Evolutionary conservation across 345 rosid genomes (phyloP).

Genomic region (Cardiospermum halicacabum): DNA sequence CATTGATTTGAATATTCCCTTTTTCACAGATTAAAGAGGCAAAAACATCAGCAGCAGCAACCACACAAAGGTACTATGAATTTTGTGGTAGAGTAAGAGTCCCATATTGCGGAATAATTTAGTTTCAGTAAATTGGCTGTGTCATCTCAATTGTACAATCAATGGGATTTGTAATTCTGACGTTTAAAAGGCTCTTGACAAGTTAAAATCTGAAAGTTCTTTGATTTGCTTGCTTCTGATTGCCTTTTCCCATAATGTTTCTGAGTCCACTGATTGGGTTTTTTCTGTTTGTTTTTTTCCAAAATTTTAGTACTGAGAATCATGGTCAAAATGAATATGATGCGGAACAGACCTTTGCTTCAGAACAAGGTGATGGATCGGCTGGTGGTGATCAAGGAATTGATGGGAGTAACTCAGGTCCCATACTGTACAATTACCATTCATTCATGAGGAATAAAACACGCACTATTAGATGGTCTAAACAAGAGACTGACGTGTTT

Average conservation of each 20-base stretch:
- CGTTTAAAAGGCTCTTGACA: neutral
- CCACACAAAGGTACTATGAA: slow-evolving; percentile 44
- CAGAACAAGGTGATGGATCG: slow-evolving; percentile 29
- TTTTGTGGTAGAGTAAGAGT: neutral
- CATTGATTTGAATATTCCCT: slow-evolving; percentile 5
- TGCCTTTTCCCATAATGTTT: neutral
- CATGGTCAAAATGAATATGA: slow-evolving; percentile 32
- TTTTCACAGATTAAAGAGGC: slow-evolving; percentile 59
- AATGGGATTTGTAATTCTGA: neutral
- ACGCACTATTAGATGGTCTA: slow-evolving; percentile 67
- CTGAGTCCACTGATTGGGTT: slow-evolving; percentile 11
- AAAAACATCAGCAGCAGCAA: slow-evolving; percentile 25
- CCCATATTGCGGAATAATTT: neutral
- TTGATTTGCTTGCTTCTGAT: slow-evolving; percentile 4
- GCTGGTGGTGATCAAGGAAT: slow-evolving; percentile 16
- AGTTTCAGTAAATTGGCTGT: neutral
- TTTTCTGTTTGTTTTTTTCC: neutral
- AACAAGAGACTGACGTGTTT: slow-evolving; percentile 71
- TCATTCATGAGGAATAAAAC: slow-evolving; percentile 58
- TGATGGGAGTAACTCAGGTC: slow-evolving; percentile 17
- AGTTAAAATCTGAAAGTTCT: neutral
- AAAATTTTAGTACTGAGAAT: slow-evolving; percentile 38
- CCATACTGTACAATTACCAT: slow-evolving; percentile 49
- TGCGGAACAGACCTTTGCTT: slow-evolving; percentile 31
- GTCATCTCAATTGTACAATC: neutral